Conservation (phyloP, 495 filamentous ascomycete genomes). For the Pseudotulostoma volvatum region DNA sequence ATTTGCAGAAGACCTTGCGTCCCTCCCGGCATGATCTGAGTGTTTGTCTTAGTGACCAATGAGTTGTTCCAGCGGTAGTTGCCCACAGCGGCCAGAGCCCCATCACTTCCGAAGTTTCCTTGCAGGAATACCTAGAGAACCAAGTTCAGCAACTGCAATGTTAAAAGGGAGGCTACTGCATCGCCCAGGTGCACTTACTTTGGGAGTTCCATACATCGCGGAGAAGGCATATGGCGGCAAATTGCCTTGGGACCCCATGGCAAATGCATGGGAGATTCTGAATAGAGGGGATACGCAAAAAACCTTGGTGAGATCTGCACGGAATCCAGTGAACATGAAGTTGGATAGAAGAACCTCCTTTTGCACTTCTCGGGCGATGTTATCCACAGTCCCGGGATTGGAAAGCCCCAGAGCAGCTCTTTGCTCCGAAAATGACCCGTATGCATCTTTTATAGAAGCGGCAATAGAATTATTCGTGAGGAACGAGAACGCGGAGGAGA, state of each 20-base stretch:
- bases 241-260: constrained; percentile 67
- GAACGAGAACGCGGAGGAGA: constrained; percentile 43
- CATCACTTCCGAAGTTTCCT: constrained; percentile 84
- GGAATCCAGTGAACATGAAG: constrained; percentile 86
- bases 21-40: constrained; percentile 56
- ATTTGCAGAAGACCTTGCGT: constrained; percentile 62
- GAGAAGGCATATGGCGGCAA: constrained; percentile 89
- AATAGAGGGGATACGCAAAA: constrained; percentile 87
- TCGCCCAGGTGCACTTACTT: no score
- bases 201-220: constrained; percentile 78
- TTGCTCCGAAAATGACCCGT: constrained; percentile 66
- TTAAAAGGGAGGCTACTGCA: no score
- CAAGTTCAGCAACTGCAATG: neutral
- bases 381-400: constrained; percentile 86
- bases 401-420: constrained; percentile 73
- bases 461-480: constrained; percentile 56
- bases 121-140: constrained; percentile 65
- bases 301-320: constrained; percentile 88
- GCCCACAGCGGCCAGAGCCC: constrained; percentile 61
- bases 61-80: constrained; percentile 74
- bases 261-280: constrained; percentile 91
- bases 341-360: constrained; percentile 90
- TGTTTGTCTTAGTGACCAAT: constrained; percentile 67
- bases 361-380: constrained; percentile 79
- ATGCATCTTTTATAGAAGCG: constrained; percentile 55